Conservation (phyloP, 805 yeast genomes). For the Candida bentonensis region DNA sequence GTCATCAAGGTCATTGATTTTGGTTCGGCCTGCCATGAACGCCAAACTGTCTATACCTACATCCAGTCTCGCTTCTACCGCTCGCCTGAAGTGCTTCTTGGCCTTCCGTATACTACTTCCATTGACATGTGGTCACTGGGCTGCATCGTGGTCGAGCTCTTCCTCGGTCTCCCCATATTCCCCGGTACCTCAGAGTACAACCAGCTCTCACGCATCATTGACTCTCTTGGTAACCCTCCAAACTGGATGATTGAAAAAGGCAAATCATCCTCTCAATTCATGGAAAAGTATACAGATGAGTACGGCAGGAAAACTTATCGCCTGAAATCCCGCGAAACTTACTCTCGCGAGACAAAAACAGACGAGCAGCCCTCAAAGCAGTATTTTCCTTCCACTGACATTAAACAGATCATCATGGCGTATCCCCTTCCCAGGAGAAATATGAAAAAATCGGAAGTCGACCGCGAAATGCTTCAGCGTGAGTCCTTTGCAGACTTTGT, state of each 20-base stretch:
- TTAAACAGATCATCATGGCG: constrained; percentile 62
- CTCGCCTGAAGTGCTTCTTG: constrained; percentile 87
- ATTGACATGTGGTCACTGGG: constrained; percentile 98
- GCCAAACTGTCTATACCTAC: constrained; percentile 79
- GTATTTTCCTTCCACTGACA: constrained; percentile 53
- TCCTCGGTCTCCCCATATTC: constrained; percentile 80
- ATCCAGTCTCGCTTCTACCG: constrained; percentile 88
- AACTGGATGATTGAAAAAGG: constrained; percentile 97
- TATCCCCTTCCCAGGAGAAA: constrained; percentile 36
- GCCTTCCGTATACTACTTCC: constrained; percentile 81
- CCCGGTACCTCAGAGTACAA: constrained; percentile 94
- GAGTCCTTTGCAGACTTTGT: constrained; percentile 63
- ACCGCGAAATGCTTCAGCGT: constrained; percentile 62
- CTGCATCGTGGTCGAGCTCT: constrained; percentile 81
- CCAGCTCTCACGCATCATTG: constrained; percentile 69
- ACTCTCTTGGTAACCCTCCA: constrained; percentile 77
- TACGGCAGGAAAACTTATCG: constrained; percentile 23
- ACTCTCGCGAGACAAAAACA: constrained; percentile 27
- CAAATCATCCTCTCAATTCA: constrained; percentile 58
- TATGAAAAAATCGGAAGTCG: constrained; percentile 31
- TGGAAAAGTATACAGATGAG: constrained; percentile 32
- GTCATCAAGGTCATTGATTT: constrained; percentile 88
- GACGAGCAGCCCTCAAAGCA: constrained; percentile 71
- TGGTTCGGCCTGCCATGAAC: constrained; percentile 88
- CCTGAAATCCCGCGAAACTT: constrained; percentile 39